Evolutionary conservation across 148 eudicot species (phyloP).

Genomic region (Cornus controversa): DNA sequence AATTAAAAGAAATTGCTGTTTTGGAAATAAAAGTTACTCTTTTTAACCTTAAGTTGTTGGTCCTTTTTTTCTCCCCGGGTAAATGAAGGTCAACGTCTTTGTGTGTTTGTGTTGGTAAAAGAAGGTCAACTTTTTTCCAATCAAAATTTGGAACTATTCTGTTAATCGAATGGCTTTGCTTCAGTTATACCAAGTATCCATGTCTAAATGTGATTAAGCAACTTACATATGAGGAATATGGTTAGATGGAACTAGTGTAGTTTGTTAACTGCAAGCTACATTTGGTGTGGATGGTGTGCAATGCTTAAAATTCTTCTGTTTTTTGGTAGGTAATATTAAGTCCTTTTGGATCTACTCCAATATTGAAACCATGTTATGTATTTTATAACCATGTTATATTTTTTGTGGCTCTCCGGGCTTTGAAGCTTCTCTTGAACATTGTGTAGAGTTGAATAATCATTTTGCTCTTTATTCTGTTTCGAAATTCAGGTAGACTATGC

Average conservation of each 20-base stretch:
- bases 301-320: too few relatives aligned
- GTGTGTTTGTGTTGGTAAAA: background rate
- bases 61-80: too few relatives aligned
- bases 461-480: background rate
- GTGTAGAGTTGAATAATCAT: background rate
- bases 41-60: too few relatives aligned
- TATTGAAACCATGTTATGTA: background rate
- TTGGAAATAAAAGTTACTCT: too few relatives aligned
- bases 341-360: background rate
- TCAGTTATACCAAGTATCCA: background rate
- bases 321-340: background rate
- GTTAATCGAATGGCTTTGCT: background rate
- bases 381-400: too few relatives aligned
- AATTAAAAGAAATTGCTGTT: too few relatives aligned
- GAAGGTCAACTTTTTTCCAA: background rate
- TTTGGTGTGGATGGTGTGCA: background rate
- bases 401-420: background rate
- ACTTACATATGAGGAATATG: background rate
- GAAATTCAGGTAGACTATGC: slow-evolving; percentile 27
- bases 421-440: background rate
- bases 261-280: background rate
- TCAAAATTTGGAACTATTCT: background rate
- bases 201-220: background rate
- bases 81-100: too few relatives aligned
- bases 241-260: background rate